Percentiles rank a stretch among this genome's conserved stretches.
Conservation (phyloP, 2,329 filamentous ascomycete species). For the Amauroascus verrucosus region DNA sequence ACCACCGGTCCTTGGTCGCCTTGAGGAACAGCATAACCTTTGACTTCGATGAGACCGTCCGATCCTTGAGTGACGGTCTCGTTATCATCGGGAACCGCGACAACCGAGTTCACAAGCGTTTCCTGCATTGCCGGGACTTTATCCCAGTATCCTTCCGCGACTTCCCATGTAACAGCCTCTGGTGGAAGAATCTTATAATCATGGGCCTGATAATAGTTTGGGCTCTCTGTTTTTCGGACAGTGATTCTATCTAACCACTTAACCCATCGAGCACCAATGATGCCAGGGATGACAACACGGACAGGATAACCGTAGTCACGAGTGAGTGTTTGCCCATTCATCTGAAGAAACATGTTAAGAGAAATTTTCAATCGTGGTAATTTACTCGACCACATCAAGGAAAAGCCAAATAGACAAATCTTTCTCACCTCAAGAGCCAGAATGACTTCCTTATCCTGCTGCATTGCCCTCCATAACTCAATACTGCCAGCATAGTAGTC, state of each 20-base stretch:
- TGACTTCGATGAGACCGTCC: constrained; percentile 39
- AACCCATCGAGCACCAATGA: constrained; percentile 45
- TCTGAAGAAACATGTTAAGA: constrained; percentile 24
- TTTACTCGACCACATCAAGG: too few species aligned
- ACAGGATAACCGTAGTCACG: constrained; percentile 45
- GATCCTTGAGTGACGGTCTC: constrained; percentile 34
- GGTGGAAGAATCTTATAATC: constrained; percentile 52
- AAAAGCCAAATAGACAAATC: neutral
- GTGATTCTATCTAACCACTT: constrained; percentile 49
- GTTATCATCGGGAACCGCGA: constrained; percentile 39
- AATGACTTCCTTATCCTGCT: constrained; percentile 37
- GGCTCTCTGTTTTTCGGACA: constrained; percentile 42
- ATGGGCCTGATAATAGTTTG: constrained; percentile 48
- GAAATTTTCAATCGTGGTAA: neutral
- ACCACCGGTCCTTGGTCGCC: constrained; percentile 45
- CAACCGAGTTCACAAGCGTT: constrained; percentile 48
- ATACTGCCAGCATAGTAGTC: constrained; percentile 51
- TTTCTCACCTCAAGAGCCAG: constrained; percentile 38
- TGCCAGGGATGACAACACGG: constrained; percentile 43
- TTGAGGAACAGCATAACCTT: constrained; percentile 48
- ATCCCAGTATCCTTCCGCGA: constrained; percentile 45
- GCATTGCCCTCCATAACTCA: constrained; percentile 38
- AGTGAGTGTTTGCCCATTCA: constrained; percentile 41
- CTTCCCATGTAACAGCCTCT: constrained; percentile 39
- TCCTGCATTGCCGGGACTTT: constrained; percentile 43